Evolutionary conservation across 805 yeast species (phyloP), one percentile per base, ranked within the genome.

Genomic region (Hanseniaspora valbyensis): DNA sequence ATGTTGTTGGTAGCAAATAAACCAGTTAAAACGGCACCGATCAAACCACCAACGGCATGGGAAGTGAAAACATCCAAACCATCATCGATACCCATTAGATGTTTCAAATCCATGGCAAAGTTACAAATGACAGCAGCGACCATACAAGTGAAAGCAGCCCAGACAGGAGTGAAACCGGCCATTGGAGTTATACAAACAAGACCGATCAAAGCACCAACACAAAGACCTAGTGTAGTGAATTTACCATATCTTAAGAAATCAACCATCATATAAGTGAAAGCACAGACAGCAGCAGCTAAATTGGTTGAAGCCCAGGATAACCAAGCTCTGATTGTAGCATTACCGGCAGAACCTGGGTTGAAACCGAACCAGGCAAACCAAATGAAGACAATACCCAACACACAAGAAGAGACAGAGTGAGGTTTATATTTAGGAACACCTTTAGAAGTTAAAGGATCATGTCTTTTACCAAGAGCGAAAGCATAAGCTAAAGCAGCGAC

Each of bases 281-380:
- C 96, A 70, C 96, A 97, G 60, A 78, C 68, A 13, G 95, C 80
- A 54, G 97, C 97, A 48, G 97, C 95, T 59, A 90, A 65, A 69
- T 90, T 87, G 61, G 97, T 90, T 76, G 86, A 88, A 62, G 83
- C 82, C 64, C 83, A 77, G 34, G 96, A 95, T 72, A 88, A 88
- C 83, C 87, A 86, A 52, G 96, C 89, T 70, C 96, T 82, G 65
- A 92, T 80, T 55, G 90, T 69, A 33, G 96, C 85, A 63, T 87
- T 83, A 67, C 96, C 96, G 45, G 96, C 84, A 43, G 96, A 87
- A 60, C 97, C 97, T 68, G 96, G 96, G 75, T 92, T 92, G 79
- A 92, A 92, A 37, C 96, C 96, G 62, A 88, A 88, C 98, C 98
- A 92, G 33, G 97, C 98, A 61, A 92, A 88, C 96, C 96, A 90